Evolutionary conservation across 2,329 filamentous ascomycete genomes (phyloP).

Genomic region (Orbilia brochopaga): DNA sequence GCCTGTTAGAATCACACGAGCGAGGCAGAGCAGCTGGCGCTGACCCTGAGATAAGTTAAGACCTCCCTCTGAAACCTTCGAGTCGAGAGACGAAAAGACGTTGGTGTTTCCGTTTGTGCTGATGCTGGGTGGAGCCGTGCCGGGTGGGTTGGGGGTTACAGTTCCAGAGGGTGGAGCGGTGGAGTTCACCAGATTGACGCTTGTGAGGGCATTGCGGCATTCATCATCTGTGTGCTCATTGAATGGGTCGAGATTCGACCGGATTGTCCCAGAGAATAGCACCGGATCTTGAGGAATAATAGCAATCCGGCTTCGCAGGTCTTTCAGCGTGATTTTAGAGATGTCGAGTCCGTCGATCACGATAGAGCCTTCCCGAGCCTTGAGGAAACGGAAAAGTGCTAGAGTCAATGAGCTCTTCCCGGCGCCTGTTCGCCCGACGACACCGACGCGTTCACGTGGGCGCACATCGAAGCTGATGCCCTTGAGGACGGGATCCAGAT

Average conservation of each 20-base stretch:
- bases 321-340: slow-evolving; percentile 71
- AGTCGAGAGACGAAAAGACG: slow-evolving; percentile 68
- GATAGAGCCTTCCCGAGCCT: slow-evolving; percentile 70
- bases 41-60: slow-evolving; percentile 78
- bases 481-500: slow-evolving; percentile 73
- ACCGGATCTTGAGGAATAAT: slow-evolving; percentile 86
- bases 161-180: slow-evolving; percentile 58
- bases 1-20: slow-evolving; percentile 72
- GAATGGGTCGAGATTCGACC: slow-evolving; percentile 79
- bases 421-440: slow-evolving; percentile 77
- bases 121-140: slow-evolving; percentile 55
- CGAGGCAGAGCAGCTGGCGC: slow-evolving; percentile 75
- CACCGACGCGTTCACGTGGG: slow-evolving; percentile 73
- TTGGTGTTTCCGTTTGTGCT: slow-evolving; percentile 65
- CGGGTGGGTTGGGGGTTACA: slow-evolving; percentile 53
- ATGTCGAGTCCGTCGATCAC: slow-evolving; percentile 77
- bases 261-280: slow-evolving; percentile 78
- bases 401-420: slow-evolving; percentile 78
- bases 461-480: slow-evolving; percentile 71
- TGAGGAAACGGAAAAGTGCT: slow-evolving; percentile 78
- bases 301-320: slow-evolving; percentile 74
- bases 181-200: slow-evolving; percentile 71
- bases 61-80: slow-evolving; percentile 72
- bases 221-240: slow-evolving; percentile 71
- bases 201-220: slow-evolving; percentile 71